Base-by-base conservation (phyloP, 257 asterid genomes). In the Ocimum tenuiflorum region DNA sequence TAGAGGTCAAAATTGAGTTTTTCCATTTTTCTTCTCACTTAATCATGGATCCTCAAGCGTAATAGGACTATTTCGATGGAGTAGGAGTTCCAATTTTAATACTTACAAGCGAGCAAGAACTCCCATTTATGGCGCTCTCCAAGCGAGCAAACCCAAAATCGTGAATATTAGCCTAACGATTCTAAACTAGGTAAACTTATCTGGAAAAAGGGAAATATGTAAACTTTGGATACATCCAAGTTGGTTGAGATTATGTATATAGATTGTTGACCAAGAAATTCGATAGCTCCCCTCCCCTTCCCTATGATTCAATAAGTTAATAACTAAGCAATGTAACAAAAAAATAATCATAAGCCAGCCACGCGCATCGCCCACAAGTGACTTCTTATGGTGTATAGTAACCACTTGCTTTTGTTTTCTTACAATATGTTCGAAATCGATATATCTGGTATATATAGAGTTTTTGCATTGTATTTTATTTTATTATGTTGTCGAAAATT, bases 391-490 rank as follows among this genome's bases (percentile, higher is more conserved):
- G 3, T 31, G 36, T 2, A 31, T 31, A 31, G 29, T 68, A 54
- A 22, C 39, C 13, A 12, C 52, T 19, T 51, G 12, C 8, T 23
- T 62, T 27, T 9, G 24, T 43, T 22, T 60, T 62, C 3, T 27
- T 27, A 1, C 4, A 1, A 1, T 27, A 2, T 27, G 2, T 27
- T 27, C 14, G n/a, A 13, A 57, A 23, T 56, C 24, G 48, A 43
- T 20, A 1, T 19, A 12, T 29, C 8, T 60, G 5, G 46, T 70
- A n/a, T 8, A 12, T 67, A 67, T 31, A 31, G 3, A 0, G 46
- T 55, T 46, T 47, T 20, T 71, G 71, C 33, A 36, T 67, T 35
- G 31, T 71, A 38, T 63, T 67, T 67, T 53, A n/a, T 33, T 10
- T 11, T 45, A 29, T 33, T 27, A n/a, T 27, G 51, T 17, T 49